These are phyloP conservation scores for Medakamo hakoo DNA, from an alignment of 139 green algal genomes.

Conservation along the genomic window DNA sequence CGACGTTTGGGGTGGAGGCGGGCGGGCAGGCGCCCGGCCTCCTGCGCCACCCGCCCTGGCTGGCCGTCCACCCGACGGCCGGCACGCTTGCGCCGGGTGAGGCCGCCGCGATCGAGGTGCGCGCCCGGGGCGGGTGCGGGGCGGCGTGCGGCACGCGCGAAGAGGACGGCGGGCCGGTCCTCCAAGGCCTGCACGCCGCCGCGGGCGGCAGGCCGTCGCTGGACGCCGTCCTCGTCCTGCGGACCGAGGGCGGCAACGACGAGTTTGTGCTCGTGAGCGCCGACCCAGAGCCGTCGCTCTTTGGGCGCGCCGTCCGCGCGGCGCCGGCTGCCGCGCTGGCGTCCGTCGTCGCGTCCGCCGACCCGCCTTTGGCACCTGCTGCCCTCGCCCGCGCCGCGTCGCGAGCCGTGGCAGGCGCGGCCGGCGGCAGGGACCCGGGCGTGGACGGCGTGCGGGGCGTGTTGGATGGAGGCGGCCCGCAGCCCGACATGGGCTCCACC, in stretches of 20 bases:
- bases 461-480: background rate
- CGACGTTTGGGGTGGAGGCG: background rate
- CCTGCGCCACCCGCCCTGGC: background rate
- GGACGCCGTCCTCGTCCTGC: background rate
- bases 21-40: too few species aligned
- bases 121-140: too few species aligned
- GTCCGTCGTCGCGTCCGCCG: too few species aligned
- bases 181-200: background rate
- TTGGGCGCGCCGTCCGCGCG: background rate
- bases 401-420: too few species aligned
- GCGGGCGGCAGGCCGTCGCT: background rate
- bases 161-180: too few species aligned
- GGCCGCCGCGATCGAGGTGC: background rate
- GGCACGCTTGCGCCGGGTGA: background rate
- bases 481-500: background rate
- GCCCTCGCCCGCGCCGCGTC: too few species aligned
- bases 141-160: too few species aligned
- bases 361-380: too few species aligned
- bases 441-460: background rate
- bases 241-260: background rate
- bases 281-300: background rate
- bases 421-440: background rate
- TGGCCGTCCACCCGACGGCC: background rate
- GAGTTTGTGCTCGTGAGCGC: background rate
- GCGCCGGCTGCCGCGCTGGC: too few species aligned